phyloP scores from a whole-genome alignment of 768 basidiomycete species.

The Phaeotremella skinneri region DNA sequence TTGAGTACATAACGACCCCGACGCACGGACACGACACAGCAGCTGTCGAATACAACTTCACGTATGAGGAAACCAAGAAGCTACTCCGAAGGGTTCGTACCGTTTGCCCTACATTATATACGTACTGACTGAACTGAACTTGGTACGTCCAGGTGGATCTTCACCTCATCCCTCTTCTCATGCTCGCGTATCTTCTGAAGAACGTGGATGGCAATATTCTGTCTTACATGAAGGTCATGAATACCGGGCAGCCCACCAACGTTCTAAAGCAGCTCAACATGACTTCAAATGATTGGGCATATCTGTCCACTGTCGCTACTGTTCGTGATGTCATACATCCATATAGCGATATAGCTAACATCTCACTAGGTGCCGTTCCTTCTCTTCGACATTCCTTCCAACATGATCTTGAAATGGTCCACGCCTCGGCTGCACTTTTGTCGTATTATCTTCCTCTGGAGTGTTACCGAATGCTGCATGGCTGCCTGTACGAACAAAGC shows the following conservation, averaged over 20 bases:
- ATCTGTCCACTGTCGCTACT: slow-evolving; percentile 6
- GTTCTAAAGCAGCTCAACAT: slow-evolving; percentile 13
- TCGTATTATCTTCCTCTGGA: slow-evolving; percentile 6
- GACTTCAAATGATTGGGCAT: slow-evolving; percentile 16
- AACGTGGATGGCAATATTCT: slow-evolving; percentile 2
- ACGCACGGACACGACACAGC: too few relatives aligned
- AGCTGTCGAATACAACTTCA: too few relatives aligned
- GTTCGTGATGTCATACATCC: too few relatives aligned
- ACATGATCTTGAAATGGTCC: slow-evolving; percentile 3
- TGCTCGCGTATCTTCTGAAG: slow-evolving; percentile 4
- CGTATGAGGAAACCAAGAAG: too few relatives aligned
- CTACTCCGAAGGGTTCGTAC: too few relatives aligned
- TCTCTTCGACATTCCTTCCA: slow-evolving; percentile 14
- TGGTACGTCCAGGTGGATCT: too few relatives aligned
- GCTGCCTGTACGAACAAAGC: slow-evolving; percentile 7
- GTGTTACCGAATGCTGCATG: neutral
- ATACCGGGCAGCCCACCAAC: slow-evolving; percentile 8
- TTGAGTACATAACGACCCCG: too few relatives aligned
- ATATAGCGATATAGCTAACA: too few relatives aligned
- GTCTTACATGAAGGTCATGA: slow-evolving; percentile 15
- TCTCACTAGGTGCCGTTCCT: slow-evolving; percentile 18
- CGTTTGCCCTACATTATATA: too few relatives aligned
- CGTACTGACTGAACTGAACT: too few relatives aligned
- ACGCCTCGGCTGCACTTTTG: neutral
- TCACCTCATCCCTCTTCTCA: slow-evolving; percentile 5